Base-by-base conservation (phyloP, 768 basidiomycete species). In the Chalciporus pseudorubinellus region DNA sequence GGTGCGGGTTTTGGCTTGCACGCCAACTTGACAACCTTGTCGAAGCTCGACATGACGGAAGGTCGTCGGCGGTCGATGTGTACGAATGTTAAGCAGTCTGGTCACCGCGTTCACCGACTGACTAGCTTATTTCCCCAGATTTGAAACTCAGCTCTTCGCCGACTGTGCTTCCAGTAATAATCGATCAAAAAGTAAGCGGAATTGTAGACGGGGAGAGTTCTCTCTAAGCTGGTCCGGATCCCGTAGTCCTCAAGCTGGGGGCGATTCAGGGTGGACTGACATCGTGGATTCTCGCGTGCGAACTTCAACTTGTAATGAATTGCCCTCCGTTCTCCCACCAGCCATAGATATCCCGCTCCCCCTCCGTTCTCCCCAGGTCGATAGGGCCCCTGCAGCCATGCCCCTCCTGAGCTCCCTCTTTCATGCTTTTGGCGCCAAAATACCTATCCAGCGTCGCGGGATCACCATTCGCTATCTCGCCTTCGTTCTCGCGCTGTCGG, bases 1-100 rank as follows among this genome's bases (percentile, higher is more conserved):
- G 92, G 85, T 2, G 92, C 92, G 41, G 91, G 84, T 75, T 98
- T 98, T 50, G 95, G 92, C 79, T 98, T 98, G 74, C 94, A 98
- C 13, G 95, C 97, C 67, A 92, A 74, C 74, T 95, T 97, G 60
- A 98, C 89, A 64, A 89, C 85, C 78, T 98, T 91, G 76, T 91
- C 89, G 70, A 79, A 89, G 72, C 84, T 85, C 60, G 87, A 85
- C 85, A 87, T 87, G 50, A 29, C 46, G 33, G 43, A 29, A 20
- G 0, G 44, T 19, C 16, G 45, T 52, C 50, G 49, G 10, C 38
- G 43, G 16, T 36, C 34, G 34, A 36, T 36, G 34, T 14, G 4
- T 36, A 6, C 10, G 10, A 11, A 11, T 31, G 29, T 31, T n/a
- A n/a, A n/a, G n/a, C n/a, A n/a, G n/a, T n/a, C n/a, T n/a, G n/a